phyloP scores from a whole-genome alignment of 140 eudicot genomes.

The Ambrosia hybrid region DNA sequence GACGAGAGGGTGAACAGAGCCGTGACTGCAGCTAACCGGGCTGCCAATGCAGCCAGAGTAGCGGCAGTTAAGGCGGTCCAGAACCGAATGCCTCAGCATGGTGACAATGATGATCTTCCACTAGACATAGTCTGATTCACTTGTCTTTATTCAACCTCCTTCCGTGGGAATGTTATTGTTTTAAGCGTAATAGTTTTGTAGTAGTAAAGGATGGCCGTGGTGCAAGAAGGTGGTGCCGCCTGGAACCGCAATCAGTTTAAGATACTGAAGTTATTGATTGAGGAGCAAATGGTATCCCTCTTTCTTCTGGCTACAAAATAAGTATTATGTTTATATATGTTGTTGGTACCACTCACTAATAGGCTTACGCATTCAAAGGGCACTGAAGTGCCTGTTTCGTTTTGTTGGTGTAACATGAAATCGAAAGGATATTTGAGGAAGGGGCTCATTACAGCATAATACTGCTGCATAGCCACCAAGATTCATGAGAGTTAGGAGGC shows the following conservation, averaged over 20 bases:
- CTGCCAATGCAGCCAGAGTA: slow-evolving; percentile 93
- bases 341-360: not conserved
- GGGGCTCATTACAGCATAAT: slow-evolving; percentile 28
- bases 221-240: slow-evolving; percentile 44
- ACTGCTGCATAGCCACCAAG: slow-evolving; percentile 37
- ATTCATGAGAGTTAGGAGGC: slow-evolving; percentile 42
- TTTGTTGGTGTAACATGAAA: slow-evolving; percentile 31
- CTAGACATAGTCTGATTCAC: slow-evolving; percentile 31
- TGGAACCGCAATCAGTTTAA: slow-evolving; percentile 45
- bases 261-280: slow-evolving; percentile 34
- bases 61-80: slow-evolving; percentile 97
- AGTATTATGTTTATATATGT: slow-evolving; percentile 32
- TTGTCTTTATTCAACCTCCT: slow-evolving; percentile 1
- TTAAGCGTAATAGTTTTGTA: slow-evolving; percentile 16
- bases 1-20: slow-evolving; percentile 81
- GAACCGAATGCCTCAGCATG: slow-evolving; percentile 53
- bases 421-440: slow-evolving; percentile 39
- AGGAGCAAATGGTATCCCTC: slow-evolving; percentile 47
- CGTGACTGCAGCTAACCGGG: slow-evolving; percentile 79
- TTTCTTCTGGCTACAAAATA: slow-evolving; percentile 33
- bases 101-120: slow-evolving; percentile 26
- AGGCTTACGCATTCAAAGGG: slow-evolving; percentile 29
- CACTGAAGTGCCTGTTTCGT: slow-evolving; percentile 35
- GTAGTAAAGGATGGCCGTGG: slow-evolving; percentile 26
- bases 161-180: slow-evolving; percentile 7